Percentiles rank a stretch among this genome's conserved stretches.
Conservation (phyloP, 192 early-diverging fungal species). For the Linnemannia zychae region DNA sequence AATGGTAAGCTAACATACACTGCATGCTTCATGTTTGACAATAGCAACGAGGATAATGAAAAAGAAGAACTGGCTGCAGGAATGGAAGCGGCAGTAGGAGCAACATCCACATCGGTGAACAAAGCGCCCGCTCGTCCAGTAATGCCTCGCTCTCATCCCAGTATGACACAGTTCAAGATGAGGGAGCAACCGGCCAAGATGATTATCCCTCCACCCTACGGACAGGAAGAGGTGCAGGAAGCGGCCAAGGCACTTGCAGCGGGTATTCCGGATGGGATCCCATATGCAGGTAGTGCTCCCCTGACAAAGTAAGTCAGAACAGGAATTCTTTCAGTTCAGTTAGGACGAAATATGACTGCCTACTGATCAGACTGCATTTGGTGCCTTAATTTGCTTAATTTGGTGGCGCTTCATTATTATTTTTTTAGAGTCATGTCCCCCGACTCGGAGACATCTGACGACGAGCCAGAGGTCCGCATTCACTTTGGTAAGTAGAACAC, state of each 20-base stretch:
- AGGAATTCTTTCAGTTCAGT: background rate
- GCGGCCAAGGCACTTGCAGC: slow-evolving; percentile 41
- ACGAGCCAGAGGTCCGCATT: slow-evolving; percentile 35
- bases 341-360: background rate
- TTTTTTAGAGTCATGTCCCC: slow-evolving; percentile 15
- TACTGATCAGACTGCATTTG: background rate
- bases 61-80: background rate
- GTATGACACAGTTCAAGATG: slow-evolving; percentile 32
- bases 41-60: slow-evolving; percentile 2
- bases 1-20: background rate
- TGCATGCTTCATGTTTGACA: background rate
- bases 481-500: slow-evolving; percentile 27
- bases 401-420: slow-evolving; percentile 9
- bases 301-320: background rate
- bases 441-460: slow-evolving; percentile 44
- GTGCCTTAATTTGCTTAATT: background rate
- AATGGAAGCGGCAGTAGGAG: background rate
- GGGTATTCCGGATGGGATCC: slow-evolving; percentile 49
- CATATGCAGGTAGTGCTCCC: slow-evolving; percentile 2
- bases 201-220: slow-evolving; percentile 50
- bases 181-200: slow-evolving; percentile 37
- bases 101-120: background rate
- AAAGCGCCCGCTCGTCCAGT: slow-evolving; percentile 3
- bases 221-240: slow-evolving; percentile 31
- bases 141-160: slow-evolving; percentile 35